phyloP scores from a whole-genome alignment of 148 eudicot genomes.

The Cornus controversa region DNA sequence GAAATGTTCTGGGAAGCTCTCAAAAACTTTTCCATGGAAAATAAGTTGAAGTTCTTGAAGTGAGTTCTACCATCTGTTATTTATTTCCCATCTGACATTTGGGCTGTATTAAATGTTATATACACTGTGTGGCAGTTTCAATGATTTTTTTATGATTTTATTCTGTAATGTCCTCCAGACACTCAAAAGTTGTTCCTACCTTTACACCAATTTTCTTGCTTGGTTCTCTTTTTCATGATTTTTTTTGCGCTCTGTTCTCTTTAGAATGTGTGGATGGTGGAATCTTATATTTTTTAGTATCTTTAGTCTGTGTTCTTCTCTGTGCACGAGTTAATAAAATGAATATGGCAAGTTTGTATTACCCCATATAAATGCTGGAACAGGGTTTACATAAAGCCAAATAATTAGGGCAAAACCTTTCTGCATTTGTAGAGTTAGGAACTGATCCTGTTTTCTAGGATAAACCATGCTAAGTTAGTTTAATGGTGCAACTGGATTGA shows the following conservation, averaged over 20 bases:
- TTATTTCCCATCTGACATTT: neutral
- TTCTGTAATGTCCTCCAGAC: neutral
- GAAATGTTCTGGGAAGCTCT: constrained; percentile 92
- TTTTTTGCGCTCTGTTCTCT: neutral
- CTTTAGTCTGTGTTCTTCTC: neutral
- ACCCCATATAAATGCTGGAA: neutral
- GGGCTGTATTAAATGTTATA: neutral
- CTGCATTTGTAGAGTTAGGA: neutral
- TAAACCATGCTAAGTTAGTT: neutral
- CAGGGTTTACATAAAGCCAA: neutral
- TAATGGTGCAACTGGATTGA: neutral
- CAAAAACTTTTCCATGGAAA: constrained; percentile 69
- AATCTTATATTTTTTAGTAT: neutral
- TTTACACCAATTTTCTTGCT: neutral
- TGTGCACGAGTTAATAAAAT: neutral
- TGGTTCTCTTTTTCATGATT: neutral
- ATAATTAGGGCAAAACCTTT: neutral
- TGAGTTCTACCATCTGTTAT: constrained; percentile 32
- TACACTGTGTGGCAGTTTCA: neutral
- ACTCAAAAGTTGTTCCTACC: neutral
- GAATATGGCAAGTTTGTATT: neutral
- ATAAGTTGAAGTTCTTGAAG: constrained; percentile 90
- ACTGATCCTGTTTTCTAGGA: neutral
- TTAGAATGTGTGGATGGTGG: neutral
- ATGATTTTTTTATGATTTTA: neutral